Conservation (phyloP, 495 filamentous ascomycete species). For the Clohesyomyces aquaticus region DNA sequence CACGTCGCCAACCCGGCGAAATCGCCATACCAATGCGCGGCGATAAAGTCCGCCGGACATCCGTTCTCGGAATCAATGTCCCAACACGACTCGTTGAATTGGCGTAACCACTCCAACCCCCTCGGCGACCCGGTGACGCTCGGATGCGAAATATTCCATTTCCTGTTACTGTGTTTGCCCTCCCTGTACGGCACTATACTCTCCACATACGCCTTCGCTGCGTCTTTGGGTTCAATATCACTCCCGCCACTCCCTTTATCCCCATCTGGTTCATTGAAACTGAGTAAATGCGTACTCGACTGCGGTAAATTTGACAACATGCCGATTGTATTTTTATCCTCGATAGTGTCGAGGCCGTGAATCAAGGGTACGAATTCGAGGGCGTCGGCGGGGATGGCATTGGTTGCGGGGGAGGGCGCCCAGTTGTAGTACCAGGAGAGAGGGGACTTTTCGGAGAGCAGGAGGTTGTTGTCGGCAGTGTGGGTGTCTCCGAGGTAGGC, state of each 20-base stretch:
- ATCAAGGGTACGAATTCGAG: conserved; percentile 34
- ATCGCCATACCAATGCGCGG: conserved; percentile 34
- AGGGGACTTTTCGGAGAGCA: conserved; percentile 9
- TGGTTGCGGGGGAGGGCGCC: conserved; percentile 17
- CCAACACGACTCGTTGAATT: conserved; percentile 24
- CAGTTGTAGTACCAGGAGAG: conserved; percentile 37
- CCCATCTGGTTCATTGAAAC: conserved; percentile 36
- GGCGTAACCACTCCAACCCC: conserved; percentile 28
- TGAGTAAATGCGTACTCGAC: conserved; percentile 14
- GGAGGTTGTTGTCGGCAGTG: conserved; percentile 25
- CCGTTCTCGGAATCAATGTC: conserved; percentile 29
- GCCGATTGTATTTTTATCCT: not conserved
- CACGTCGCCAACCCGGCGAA: conserved; percentile 30
- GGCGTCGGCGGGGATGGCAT: conserved; percentile 6
- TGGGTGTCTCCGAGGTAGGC: conserved; percentile 30
- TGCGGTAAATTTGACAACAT: conserved; percentile 13
- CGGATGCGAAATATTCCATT: conserved; percentile 30
- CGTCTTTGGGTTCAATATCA: conserved; percentile 23
- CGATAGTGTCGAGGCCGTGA: conserved; percentile 27
- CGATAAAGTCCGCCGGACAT: conserved; percentile 36
- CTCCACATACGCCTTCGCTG: conserved; percentile 27
- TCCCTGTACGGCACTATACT: conserved; percentile 25
- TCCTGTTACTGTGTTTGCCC: not conserved
- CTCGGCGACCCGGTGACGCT: conserved; percentile 17
- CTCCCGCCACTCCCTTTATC: conserved; percentile 13